These are phyloP conservation scores for Stromatinia cepivora DNA, from an alignment of 2,329 filamentous ascomycete genomes.

Conservation along the genomic window DNA sequence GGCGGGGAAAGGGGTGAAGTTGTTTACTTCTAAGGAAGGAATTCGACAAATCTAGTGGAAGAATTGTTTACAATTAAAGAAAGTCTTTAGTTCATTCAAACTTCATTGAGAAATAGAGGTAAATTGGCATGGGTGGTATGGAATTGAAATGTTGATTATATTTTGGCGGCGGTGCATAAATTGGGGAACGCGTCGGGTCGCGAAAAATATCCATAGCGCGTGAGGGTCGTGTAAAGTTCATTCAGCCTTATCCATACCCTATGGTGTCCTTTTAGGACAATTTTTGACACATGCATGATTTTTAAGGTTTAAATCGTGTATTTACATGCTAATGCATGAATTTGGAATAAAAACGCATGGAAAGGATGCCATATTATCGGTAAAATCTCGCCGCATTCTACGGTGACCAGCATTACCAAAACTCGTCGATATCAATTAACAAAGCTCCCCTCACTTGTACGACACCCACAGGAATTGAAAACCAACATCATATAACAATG, in stretches of 20 bases:
- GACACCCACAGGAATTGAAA: background rate
- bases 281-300: too few species aligned
- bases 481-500: conserved; percentile 33
- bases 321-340: too few species aligned
- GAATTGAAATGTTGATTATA: background rate
- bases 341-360: too few species aligned
- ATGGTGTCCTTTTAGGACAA: background rate
- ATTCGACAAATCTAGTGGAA: conserved; percentile 36
- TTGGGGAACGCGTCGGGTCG: conserved; percentile 16
- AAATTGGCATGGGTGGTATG: background rate
- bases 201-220: conserved; percentile 16
- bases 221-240: conserved; percentile 12
- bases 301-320: too few species aligned
- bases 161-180: conserved; percentile 8
- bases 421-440: conserved; percentile 11
- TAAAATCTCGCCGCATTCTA: conserved; percentile 4
- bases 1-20: background rate
- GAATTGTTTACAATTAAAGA: conserved; percentile 29
- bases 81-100: background rate
- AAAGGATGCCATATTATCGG: too few species aligned
- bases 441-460: conserved; percentile 15
- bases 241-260: conserved; percentile 7
- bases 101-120: background rate
- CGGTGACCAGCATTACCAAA: conserved; percentile 11
- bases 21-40: conserved; percentile 20